phyloP scores from a whole-genome alignment of 2,329 filamentous ascomycete genomes.

The Pseudopyrenochaeta lycopersici region DNA sequence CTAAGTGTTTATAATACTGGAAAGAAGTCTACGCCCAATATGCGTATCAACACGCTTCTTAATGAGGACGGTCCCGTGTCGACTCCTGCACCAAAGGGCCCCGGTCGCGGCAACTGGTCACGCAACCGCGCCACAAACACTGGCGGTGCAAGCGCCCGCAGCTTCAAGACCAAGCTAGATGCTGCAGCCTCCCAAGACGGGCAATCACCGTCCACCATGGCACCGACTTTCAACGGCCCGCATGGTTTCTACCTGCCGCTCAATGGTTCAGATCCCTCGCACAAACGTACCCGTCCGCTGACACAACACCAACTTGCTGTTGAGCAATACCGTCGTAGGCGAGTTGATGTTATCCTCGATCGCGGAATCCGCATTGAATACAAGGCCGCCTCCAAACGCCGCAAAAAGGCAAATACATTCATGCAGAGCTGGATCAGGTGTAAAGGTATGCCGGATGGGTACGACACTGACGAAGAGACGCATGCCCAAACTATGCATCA shows the following conservation, averaged over 20 bases:
- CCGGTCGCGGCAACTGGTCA: constrained; percentile 61
- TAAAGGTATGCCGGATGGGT: constrained; percentile 56
- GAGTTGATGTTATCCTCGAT: constrained; percentile 83
- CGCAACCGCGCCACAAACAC: constrained; percentile 41
- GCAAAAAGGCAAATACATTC: constrained; percentile 72
- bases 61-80: constrained; percentile 53
- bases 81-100: constrained; percentile 52
- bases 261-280: constrained; percentile 57
- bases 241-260: constrained; percentile 60
- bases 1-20: constrained; percentile 50
- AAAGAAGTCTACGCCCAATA: constrained; percentile 51
- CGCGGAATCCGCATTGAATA: constrained; percentile 75
- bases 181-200: constrained; percentile 41
- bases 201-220: constrained; percentile 42
- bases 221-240: constrained; percentile 59
- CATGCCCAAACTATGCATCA: constrained; percentile 45
- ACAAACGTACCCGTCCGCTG: constrained; percentile 72
- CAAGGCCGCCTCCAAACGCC: constrained; percentile 67
- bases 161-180: constrained; percentile 48
- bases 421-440: constrained; percentile 72
- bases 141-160: constrained; percentile 29
- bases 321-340: constrained; percentile 78
- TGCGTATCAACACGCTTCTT: constrained; percentile 60
- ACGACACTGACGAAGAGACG: constrained; percentile 56
- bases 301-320: constrained; percentile 85